These are phyloP conservation scores for Castanea mollissima DNA, from an alignment of 306 rosid genomes.

Conservation along the genomic window DNA sequence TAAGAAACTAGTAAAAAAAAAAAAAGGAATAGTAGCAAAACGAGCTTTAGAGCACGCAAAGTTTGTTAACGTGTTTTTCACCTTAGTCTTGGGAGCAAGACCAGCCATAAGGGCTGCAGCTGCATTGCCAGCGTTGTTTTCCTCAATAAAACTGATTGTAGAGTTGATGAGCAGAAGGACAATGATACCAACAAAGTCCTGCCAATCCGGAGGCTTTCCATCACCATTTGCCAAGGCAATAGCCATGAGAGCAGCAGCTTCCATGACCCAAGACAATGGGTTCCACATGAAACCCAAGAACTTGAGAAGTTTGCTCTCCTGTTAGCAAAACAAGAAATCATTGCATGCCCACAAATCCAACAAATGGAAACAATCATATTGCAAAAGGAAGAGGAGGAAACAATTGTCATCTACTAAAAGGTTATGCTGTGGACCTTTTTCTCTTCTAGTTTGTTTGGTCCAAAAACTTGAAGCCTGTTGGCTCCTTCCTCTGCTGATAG, in stretches of 20 bases:
- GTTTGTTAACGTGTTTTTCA: slow-evolving; percentile 19
- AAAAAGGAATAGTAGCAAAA: not conserved
- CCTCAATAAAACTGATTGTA: slow-evolving; percentile 92
- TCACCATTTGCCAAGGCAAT: slow-evolving; percentile 87
- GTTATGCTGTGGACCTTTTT: slow-evolving; percentile 49
- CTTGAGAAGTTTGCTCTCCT: slow-evolving; percentile 89
- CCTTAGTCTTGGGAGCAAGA: slow-evolving; percentile 99
- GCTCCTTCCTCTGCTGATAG: slow-evolving; percentile 80
- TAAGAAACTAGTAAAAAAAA: slow-evolving; percentile 17
- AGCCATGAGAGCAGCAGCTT: slow-evolving; percentile 99
- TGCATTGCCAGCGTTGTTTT: slow-evolving; percentile 97
- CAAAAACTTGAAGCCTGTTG: slow-evolving; percentile 83
- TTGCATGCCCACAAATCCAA: not conserved
- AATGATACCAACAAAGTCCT: slow-evolving; percentile 86
- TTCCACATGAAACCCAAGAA: slow-evolving; percentile 99
- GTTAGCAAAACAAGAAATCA: slow-evolving; percentile 26
- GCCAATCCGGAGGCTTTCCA: slow-evolving; percentile 96
- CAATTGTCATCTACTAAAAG: not conserved
- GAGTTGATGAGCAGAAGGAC: slow-evolving; percentile 79
- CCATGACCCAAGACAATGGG: slow-evolving; percentile 99
- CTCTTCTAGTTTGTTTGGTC: slow-evolving; percentile 98
- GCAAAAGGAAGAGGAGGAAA: not conserved
- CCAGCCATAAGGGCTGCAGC: slow-evolving; percentile 99
- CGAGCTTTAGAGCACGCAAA: not conserved
- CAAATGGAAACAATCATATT: not conserved